phyloP scores from a whole-genome alignment of 2,329 filamentous ascomycete species.

The Endocalyx cinctus region DNA sequence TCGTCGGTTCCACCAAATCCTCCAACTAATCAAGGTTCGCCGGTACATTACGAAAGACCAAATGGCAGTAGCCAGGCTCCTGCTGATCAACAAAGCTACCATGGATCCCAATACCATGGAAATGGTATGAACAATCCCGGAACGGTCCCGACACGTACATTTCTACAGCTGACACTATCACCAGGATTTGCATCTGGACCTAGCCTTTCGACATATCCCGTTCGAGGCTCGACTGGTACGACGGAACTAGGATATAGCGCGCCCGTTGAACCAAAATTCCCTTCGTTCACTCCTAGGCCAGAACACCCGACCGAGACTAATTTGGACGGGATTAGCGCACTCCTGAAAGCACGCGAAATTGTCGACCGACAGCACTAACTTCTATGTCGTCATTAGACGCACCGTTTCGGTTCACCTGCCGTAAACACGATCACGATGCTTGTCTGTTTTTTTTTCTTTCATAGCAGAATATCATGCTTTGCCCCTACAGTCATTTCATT shows the following conservation, averaged over 20 bases:
- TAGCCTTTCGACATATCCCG: slow-evolving; percentile 6
- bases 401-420: too few relatives aligned
- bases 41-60: too few relatives aligned
- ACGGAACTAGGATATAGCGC: slow-evolving; percentile 6
- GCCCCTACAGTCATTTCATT: too few relatives aligned
- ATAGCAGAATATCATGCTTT: too few relatives aligned
- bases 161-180: slow-evolving; percentile 2
- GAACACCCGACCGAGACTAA: too few relatives aligned
- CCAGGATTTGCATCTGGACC: slow-evolving; percentile 9
- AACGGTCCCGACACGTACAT: not conserved
- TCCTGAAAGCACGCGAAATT: slow-evolving; percentile 56
- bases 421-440: too few relatives aligned
- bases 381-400: too few relatives aligned
- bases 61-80: too few relatives aligned
- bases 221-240: slow-evolving; percentile 3
- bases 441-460: too few relatives aligned
- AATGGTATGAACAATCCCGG: slow-evolving; percentile 10
- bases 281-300: too few relatives aligned
- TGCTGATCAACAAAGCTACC: not conserved
- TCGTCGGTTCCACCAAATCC: slow-evolving; percentile 7
- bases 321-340: slow-evolving; percentile 55
- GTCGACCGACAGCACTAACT: too few relatives aligned
- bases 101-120: not conserved
- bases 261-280: slow-evolving; percentile 9
- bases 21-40: too few relatives aligned